Evolutionary conservation across 257 asterid species (phyloP).

Genomic region (Cinchona pubescens): DNA sequence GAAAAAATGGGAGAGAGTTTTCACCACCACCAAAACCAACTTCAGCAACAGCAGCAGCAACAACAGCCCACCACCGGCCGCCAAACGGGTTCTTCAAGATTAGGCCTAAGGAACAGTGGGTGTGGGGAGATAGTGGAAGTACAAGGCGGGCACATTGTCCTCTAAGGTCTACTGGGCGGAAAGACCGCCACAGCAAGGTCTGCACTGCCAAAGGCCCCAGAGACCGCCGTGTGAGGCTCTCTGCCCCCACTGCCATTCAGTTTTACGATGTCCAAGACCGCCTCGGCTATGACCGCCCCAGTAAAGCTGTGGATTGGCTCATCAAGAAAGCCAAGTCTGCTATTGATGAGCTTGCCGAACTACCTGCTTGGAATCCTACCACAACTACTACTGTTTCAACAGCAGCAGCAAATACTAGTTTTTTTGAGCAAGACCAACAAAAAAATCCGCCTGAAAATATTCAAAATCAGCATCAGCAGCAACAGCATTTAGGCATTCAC

Average conservation of each 20-base stretch:
- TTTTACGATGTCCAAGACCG: constrained; percentile 99
- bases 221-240: constrained; percentile 95
- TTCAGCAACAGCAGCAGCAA: constrained; percentile 16
- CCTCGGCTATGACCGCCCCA: constrained; percentile 98
- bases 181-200: constrained; percentile 98
- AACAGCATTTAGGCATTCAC: constrained; percentile 15
- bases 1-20: constrained; percentile 54
- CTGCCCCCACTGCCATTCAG: constrained; percentile 98
- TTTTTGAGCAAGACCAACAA: constrained; percentile 33
- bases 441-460: constrained; percentile 8
- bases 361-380: constrained; percentile 94
- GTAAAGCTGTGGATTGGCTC: constrained; percentile 98
- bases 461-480: constrained; percentile 23
- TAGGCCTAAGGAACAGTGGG: constrained; percentile 35
- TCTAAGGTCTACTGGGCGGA: constrained; percentile 85
- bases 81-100: constrained; percentile 42
- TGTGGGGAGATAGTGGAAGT: constrained; percentile 96
- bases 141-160: constrained; percentile 98
- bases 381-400: constrained; percentile 45
- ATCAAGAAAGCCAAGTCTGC: constrained; percentile 84
- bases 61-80: not conserved
- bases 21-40: constrained; percentile 19
- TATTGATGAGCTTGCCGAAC: constrained; percentile 88
- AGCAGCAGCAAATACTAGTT: constrained; percentile 19
- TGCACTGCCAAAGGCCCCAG: constrained; percentile 98